phyloP scores from a whole-genome alignment of 495 filamentous ascomycete genomes.

The Achaetomiella virescens region DNA sequence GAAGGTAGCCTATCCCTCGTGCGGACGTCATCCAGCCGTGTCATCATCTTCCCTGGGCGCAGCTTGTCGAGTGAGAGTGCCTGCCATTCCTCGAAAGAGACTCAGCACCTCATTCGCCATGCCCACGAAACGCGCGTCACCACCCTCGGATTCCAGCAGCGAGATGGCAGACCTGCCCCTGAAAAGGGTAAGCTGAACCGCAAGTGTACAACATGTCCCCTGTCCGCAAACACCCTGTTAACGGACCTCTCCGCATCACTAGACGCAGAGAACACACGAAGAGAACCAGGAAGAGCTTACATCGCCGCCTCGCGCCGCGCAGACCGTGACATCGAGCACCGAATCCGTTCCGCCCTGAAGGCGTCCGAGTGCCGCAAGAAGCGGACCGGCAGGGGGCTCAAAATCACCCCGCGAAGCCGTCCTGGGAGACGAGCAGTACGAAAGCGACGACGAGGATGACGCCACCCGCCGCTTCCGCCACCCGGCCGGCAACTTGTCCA shows the following conservation, averaged over 20 bases:
- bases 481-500: slow-evolving; percentile 43
- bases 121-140: neutral
- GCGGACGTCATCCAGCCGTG: no score
- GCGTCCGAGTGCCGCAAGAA: slow-evolving; percentile 88
- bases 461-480: slow-evolving; percentile 46
- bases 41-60: no score
- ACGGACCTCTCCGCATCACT: neutral
- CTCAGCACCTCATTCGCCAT: neutral
- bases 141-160: neutral
- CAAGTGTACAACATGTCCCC: neutral
- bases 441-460: slow-evolving; percentile 76
- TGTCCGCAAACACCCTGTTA: neutral
- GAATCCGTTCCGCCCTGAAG: slow-evolving; percentile 78
- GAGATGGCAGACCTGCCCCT: neutral
- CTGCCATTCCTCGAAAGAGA: no score
- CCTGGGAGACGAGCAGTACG: slow-evolving; percentile 92
- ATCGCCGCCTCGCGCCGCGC: slow-evolving; percentile 90
- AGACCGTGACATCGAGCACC: slow-evolving; percentile 83
- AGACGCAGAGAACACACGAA: slow-evolving; percentile 62
- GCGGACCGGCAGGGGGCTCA: slow-evolving; percentile 76
- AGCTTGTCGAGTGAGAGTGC: no score
- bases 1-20: no score
- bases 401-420: slow-evolving; percentile 86
- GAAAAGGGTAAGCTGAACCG: neutral
- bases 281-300: slow-evolving; percentile 95